Percentiles rank a stretch among this genome's conserved stretches.
phyloP scores from a whole-genome alignment of 805 yeast species.

The Wickerhamomyces chaumierensis region DNA sequence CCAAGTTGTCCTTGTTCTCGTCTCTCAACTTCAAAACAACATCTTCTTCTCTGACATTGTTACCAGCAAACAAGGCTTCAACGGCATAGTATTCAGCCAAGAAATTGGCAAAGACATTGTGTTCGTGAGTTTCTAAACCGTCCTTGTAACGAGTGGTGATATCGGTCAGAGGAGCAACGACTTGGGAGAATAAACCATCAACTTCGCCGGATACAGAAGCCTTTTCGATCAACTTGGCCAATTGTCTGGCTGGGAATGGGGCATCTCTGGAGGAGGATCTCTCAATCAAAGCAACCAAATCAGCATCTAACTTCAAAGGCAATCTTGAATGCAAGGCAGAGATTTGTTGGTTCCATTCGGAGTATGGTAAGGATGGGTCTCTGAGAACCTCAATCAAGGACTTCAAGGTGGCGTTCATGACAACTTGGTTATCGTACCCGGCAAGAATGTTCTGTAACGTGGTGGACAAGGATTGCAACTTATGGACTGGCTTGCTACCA shows the following conservation, averaged over 20 bases:
- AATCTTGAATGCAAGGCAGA: constrained; percentile 90
- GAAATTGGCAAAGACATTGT: constrained; percentile 55
- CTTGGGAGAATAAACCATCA: constrained; percentile 42
- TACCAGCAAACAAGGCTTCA: constrained; percentile 70
- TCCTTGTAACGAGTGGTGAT: constrained; percentile 59
- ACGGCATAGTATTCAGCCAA: constrained; percentile 64
- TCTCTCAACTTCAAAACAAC: constrained; percentile 83
- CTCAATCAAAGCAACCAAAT: constrained; percentile 53
- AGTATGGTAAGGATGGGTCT: constrained; percentile 77
- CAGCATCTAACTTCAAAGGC: constrained; percentile 64
- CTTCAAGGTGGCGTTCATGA: constrained; percentile 74
- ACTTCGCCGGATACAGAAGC: constrained; percentile 37
- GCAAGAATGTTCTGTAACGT: constrained; percentile 69
- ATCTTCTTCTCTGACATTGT: constrained; percentile 74
- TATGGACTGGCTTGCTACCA: constrained; percentile 79
- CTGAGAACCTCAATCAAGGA: constrained; percentile 62
- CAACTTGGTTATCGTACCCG: constrained; percentile 94
- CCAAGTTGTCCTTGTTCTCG: constrained; percentile 66
- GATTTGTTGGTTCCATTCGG: constrained; percentile 79
- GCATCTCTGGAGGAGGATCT: constrained; percentile 55
- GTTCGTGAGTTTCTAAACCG: constrained; percentile 82
- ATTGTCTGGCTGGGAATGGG: constrained; percentile 88
- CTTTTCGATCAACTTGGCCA: constrained; percentile 61
- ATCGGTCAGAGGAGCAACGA: constrained; percentile 61
- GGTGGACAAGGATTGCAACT: constrained; percentile 44